These are phyloP conservation scores for Fraxinus anomala DNA, from an alignment of 257 asterid species.

Conservation along the genomic window DNA sequence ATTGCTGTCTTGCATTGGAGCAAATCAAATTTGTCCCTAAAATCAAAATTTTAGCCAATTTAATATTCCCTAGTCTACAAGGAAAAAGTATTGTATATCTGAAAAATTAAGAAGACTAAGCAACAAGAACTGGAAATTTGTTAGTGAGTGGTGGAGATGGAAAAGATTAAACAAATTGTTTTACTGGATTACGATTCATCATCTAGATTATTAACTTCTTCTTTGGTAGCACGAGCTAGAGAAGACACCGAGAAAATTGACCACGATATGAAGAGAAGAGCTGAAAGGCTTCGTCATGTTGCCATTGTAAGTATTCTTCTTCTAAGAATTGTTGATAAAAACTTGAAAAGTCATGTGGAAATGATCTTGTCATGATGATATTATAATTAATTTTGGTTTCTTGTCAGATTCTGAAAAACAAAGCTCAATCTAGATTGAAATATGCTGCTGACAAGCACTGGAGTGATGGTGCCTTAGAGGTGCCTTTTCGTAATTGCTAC, in stretches of 20 bases:
- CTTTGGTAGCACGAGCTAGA: conserved; percentile 76
- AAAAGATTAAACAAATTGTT: conserved; percentile 6
- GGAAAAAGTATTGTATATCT: neutral
- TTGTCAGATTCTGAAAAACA: conserved; percentile 64
- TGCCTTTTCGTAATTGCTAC: conserved; percentile 25
- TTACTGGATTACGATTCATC: conserved; percentile 20
- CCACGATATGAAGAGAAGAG: conserved; percentile 73
- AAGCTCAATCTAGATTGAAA: conserved; percentile 78
- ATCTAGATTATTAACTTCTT: conserved; percentile 17
- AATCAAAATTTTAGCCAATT: neutral
- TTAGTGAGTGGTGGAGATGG: conserved; percentile 15
- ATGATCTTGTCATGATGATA: neutral
- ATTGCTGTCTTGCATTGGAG: conserved; percentile 10
- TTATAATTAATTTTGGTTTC: conserved; percentile 19
- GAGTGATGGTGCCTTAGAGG: conserved; percentile 94
- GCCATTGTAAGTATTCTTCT: conserved; percentile 63
- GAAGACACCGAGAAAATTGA: conserved; percentile 90
- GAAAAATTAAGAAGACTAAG: neutral
- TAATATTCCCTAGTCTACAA: neutral
- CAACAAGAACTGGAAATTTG: conserved; percentile 2
- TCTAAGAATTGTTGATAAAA: conserved; percentile 15
- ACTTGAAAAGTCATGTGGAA: neutral
- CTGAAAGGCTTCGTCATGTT: conserved; percentile 79
- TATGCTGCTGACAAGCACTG: conserved; percentile 88
- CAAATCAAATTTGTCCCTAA: neutral